Evolutionary conservation across 139 green algal species (phyloP).

Genomic region (Dunaliella sp.): DNA sequence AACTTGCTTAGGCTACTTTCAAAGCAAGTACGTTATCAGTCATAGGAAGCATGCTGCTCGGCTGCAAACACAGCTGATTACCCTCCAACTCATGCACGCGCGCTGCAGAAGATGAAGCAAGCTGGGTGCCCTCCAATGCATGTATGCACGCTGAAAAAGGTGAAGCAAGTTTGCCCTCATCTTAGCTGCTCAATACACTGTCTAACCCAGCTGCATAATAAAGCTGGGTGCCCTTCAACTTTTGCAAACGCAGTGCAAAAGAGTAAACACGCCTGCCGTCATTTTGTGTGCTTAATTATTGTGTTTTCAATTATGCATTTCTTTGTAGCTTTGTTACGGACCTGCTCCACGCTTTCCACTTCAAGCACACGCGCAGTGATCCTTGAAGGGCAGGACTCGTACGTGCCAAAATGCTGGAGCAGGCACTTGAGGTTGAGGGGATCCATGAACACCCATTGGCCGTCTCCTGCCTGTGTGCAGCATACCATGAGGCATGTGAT

Average conservation of each 20-base stretch:
- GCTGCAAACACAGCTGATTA: too few species aligned
- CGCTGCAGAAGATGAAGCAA: too few species aligned
- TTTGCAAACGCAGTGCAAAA: background rate
- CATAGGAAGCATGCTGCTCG: too few species aligned
- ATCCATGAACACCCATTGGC: constrained; percentile 76
- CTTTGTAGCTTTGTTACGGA: too few species aligned
- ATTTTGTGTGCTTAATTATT: background rate
- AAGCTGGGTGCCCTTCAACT: background rate
- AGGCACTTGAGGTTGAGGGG: constrained; percentile 66
- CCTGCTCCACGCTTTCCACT: constrained; percentile 64
- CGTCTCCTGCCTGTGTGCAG: constrained; percentile 54
- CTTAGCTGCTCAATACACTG: background rate
- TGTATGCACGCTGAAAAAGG: too few species aligned
- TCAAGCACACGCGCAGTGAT: constrained; percentile 65
- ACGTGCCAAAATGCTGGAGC: constrained; percentile 53
- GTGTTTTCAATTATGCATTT: background rate
- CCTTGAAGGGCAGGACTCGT: constrained; percentile 49
- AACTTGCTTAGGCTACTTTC: too few species aligned
- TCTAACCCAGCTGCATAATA: background rate
- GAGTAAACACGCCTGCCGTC: background rate
- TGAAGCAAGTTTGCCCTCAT: too few species aligned
- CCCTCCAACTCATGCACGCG: too few species aligned
- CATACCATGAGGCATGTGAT: background rate
- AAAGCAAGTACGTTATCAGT: too few species aligned
- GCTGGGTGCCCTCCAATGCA: too few species aligned